phyloP scores from a whole-genome alignment of 768 basidiomycete species.

The Lanmaoa pseudosensibilis region DNA sequence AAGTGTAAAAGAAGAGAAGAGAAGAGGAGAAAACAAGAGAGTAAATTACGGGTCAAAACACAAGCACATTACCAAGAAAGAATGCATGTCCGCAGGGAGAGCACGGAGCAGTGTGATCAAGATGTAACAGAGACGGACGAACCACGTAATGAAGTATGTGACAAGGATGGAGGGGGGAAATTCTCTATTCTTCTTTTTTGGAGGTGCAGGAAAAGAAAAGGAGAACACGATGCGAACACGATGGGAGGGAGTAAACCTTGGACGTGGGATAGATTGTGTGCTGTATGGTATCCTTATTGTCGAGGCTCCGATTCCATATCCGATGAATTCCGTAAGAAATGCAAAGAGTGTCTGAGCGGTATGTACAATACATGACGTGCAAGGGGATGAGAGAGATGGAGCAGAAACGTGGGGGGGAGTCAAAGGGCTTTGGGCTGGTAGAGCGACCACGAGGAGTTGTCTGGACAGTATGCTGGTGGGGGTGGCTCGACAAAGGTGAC shows the following conservation, averaged over 20 bases:
- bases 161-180: not conserved
- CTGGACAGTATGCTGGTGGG: slow-evolving; percentile 28
- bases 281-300: not conserved
- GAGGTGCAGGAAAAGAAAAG: not conserved
- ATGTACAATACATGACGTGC: not conserved
- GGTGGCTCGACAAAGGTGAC: slow-evolving; percentile 24
- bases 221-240: not conserved
- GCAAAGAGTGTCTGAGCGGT: slow-evolving; percentile 1
- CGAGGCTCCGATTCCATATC: not conserved
- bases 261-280: slow-evolving; percentile 3
- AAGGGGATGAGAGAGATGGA: not conserved
- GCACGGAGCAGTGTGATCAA: not conserved
- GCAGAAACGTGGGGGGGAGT: not conserved
- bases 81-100: not conserved
- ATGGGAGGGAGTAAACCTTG: not conserved
- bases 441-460: slow-evolving; percentile 6
- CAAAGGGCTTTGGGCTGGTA: slow-evolving; percentile 6
- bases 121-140: not conserved
- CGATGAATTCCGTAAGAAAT: not conserved
- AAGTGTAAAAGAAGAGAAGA: not conserved
- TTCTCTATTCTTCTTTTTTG: not conserved
- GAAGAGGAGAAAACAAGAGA: not conserved
- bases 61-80: not conserved
- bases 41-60: not conserved
- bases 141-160: not conserved